These are phyloP conservation scores for Linnemannia exigua DNA, from an alignment of 192 early-diverging fungal genomes.

Conservation along the genomic window DNA sequence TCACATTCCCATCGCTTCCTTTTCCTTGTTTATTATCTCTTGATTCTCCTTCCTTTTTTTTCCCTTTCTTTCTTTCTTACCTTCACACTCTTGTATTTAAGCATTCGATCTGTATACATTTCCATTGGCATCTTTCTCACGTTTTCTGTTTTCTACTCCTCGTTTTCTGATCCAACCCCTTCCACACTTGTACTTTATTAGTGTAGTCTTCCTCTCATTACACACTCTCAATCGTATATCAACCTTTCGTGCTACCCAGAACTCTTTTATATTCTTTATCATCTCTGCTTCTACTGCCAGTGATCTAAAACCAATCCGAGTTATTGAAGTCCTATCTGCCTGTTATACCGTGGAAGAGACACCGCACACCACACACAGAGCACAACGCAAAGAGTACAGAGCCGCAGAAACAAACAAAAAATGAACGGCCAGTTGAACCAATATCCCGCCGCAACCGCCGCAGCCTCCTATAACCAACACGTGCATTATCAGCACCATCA, in stretches of 20 bases:
- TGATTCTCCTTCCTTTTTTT: background rate
- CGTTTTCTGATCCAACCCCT: background rate
- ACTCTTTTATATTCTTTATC: no score
- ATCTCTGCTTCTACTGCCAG: no score
- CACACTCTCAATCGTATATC: no score
- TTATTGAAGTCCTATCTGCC: no score
- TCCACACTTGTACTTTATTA: background rate
- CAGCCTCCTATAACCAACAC: conserved; percentile 12
- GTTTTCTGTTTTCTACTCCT: background rate
- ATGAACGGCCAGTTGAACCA: conserved; percentile 37
- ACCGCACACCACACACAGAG: no score
- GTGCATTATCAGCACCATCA: background rate
- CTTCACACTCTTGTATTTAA: background rate
- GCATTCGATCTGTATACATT: background rate
- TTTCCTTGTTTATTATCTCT: conserved; percentile 2
- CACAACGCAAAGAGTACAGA: background rate
- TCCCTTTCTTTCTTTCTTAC: background rate
- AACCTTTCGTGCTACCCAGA: no score
- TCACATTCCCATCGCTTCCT: background rate
- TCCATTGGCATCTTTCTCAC: background rate
- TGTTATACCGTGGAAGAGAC: background rate
- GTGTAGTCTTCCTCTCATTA: no score
- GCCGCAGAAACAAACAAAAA: background rate
- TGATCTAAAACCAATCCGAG: no score
- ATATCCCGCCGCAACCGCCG: conserved; percentile 21